Evolutionary conservation across 805 yeast genomes (phyloP).

Genomic region (Kazachstania bromeliacearum): DNA sequence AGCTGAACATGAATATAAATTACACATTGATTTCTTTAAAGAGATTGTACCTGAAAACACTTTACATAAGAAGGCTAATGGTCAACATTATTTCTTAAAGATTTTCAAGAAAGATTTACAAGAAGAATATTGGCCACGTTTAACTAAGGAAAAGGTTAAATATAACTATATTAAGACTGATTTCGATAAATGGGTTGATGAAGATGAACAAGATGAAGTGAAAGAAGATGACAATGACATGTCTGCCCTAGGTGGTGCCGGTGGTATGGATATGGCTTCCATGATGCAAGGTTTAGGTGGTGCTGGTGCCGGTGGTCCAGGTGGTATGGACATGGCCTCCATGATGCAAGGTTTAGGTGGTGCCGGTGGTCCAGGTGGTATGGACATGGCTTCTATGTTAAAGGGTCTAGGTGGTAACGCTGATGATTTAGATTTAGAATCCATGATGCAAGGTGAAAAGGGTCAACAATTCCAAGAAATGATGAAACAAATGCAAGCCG

Average conservation of each 20-base stretch:
- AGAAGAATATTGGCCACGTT: conserved; percentile 90
- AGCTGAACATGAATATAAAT: conserved; percentile 40
- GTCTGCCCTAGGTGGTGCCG: conserved; percentile 34
- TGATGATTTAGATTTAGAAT: conserved; percentile 24
- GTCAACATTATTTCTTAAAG: conserved; percentile 46
- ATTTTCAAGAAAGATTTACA: conserved; percentile 59
- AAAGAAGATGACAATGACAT: conserved; percentile 28
- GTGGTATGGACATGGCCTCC: conserved; percentile 16
- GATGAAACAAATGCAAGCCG: conserved; percentile 6
- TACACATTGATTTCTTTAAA: conserved; percentile 65
- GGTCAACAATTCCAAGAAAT: conserved; percentile 1
- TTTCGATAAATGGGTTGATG: conserved; percentile 96
- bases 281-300: conserved; percentile 29
- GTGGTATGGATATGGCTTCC: conserved; percentile 29
- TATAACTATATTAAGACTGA: conserved; percentile 82
- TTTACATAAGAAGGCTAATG: conserved; percentile 42
- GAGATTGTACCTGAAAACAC: conserved; percentile 64
- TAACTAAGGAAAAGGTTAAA: conserved; percentile 77
- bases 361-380: conserved; percentile 19
- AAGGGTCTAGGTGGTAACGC: conserved; percentile 21
- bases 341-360: conserved; percentile 26
- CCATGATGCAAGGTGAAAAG: conserved; percentile 5
- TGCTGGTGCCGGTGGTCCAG: conserved; percentile 30
- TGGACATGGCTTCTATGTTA: conserved; percentile 14
- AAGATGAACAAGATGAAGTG: conserved; percentile 86